Evolutionary conservation across 768 basidiomycete species (phyloP), one percentile per base, ranked within the genome.

Genomic region (Tricholoma hemisulphureum): DNA sequence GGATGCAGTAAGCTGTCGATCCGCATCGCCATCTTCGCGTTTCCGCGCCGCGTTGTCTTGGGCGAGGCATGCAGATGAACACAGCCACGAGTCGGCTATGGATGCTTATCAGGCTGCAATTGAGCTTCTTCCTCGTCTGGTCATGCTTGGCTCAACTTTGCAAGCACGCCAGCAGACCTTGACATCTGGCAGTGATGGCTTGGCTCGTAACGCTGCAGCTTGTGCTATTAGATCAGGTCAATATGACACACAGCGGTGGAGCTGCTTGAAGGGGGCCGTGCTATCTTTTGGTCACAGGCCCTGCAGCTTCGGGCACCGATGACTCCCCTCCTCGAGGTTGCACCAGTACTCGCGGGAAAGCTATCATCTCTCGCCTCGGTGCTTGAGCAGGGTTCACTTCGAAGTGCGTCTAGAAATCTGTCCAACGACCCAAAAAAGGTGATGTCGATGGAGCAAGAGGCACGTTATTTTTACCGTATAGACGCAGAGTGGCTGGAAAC

Each of bases 11-110:
- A 58, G 37, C 1, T 6, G 37, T 55, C n/a, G 18, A 39, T 39
- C 55, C 49, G 37, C 58, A 58, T 9, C 8, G 4, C 1, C 4
- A 31, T 16, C 57, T 64, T 51, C 55, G 52, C 20, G 26, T 28
- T 21, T 48, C 37, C 3, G 48, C 57, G 11, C 49, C 61, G 31
- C 51, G 41, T 3, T 58, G 57, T 51, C 61, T 64, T 16, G 63
- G 49, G 7, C 31, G 41, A 45, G 61, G 55, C 16, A 41, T 63
- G 7, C 21, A 16, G 13, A 37, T 45, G 6, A 62, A 68, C 13
- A 39, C 37, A 39, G 37, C 37, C 37, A 39, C n/a, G 37, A 39
- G 37, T 39, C 37, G 37, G 37, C 37, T 18, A 39, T 39, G 16
- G 37, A 39, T 39, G 37, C 37, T 13, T 41, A 41, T 20, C 18